Evolutionary conservation across 2,329 filamentous ascomycete species (phyloP).

Genomic region (Penicillium sp.): DNA sequence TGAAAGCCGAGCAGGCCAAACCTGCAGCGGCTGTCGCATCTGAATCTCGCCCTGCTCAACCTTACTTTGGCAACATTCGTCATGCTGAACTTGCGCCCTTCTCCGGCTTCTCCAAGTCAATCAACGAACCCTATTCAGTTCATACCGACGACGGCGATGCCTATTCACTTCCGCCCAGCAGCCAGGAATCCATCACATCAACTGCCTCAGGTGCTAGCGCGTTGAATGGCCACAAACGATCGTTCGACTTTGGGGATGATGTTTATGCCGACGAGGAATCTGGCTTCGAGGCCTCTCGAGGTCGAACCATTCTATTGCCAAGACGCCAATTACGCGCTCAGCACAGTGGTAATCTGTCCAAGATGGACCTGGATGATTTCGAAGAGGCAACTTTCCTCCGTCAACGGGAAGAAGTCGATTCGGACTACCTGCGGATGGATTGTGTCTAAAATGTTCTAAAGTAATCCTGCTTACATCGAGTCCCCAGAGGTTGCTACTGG

Average conservation of each 20-base stretch:
- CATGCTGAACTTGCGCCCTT: slow-evolving; percentile 73
- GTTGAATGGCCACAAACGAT: slow-evolving; percentile 48
- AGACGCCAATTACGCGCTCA: slow-evolving; percentile 32
- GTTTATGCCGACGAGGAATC: slow-evolving; percentile 37
- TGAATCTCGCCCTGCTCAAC: slow-evolving; percentile 4
- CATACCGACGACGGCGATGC: slow-evolving; percentile 43
- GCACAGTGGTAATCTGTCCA: slow-evolving; percentile 8
- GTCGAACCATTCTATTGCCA: slow-evolving; percentile 40
- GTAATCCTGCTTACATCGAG: not conserved
- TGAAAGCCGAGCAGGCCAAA: slow-evolving; percentile 27
- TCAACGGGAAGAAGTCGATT: slow-evolving; percentile 46
- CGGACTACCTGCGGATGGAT: slow-evolving; percentile 40
- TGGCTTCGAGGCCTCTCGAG: slow-evolving; percentile 29
- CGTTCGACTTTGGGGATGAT: slow-evolving; percentile 44
- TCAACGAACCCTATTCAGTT: slow-evolving; percentile 25
- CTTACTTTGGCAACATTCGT: slow-evolving; percentile 14
- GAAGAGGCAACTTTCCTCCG: slow-evolving; percentile 51
- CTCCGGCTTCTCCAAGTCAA: slow-evolving; percentile 74
- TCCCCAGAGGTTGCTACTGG: slow-evolving; percentile 1
- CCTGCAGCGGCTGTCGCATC: slow-evolving; percentile 11
- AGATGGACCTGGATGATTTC: slow-evolving; percentile 48
- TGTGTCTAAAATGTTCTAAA: slow-evolving; percentile 30
- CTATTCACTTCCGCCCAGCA: slow-evolving; percentile 46
- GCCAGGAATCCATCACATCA: slow-evolving; percentile 42
- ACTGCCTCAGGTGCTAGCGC: slow-evolving; percentile 25